phyloP scores from a whole-genome alignment of 176 grass and related monocot genomes.

The Tillandsia leiboldiana region DNA sequence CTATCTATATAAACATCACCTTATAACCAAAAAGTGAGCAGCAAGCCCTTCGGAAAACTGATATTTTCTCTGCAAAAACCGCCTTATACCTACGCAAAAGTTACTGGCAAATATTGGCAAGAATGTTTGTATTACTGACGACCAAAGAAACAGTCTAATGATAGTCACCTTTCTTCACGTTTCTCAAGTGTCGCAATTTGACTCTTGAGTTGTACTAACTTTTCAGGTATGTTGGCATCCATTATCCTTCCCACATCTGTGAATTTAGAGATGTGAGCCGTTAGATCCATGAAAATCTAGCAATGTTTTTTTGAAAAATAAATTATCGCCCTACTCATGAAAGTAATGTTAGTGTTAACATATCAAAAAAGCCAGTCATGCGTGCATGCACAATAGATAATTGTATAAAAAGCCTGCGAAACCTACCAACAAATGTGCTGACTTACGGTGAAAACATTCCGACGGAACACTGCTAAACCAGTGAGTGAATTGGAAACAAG shows the following conservation, averaged over 20 bases:
- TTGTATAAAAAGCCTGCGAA: too few species aligned
- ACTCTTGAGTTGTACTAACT: constrained; percentile 80
- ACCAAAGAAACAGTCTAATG: neutral
- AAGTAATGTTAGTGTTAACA: too few species aligned
- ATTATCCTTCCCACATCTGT: constrained; percentile 49
- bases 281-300: neutral
- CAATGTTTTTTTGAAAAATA: neutral
- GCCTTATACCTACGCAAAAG: constrained; percentile 67
- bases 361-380: too few species aligned
- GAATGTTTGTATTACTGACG: neutral
- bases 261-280: neutral
- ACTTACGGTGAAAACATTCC: too few species aligned
- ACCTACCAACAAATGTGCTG: too few species aligned
- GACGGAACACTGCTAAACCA: too few species aligned
- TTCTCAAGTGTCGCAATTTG: constrained; percentile 96
- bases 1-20: constrained; percentile 29
- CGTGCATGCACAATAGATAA: too few species aligned
- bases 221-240: constrained; percentile 76
- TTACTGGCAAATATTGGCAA: constrained; percentile 18
- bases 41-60: constrained; percentile 85
- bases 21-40: constrained; percentile 96
- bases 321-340: neutral
- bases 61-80: constrained; percentile 94
- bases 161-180: constrained; percentile 80
- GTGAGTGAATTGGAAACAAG: neutral